A percentile compares a stretch with the other conserved stretches of the same genome.
Conservation (phyloP, 345 rosid genomes). For the Gossypium herbaceum region DNA sequence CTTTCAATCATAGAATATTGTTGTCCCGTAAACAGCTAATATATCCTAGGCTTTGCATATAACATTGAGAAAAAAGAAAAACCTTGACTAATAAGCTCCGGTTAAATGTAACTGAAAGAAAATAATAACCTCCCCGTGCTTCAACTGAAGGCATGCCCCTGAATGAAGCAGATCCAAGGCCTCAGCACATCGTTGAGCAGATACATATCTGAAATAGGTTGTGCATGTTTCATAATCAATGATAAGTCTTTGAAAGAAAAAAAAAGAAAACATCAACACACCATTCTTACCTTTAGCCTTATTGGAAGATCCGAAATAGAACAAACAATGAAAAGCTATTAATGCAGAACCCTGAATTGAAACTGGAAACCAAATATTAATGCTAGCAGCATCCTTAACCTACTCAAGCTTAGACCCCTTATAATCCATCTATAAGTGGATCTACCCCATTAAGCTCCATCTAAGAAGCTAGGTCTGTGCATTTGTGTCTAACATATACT, state of each 20-base stretch:
- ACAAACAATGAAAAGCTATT: neutral
- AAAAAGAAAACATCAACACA: neutral
- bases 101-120: slow-evolving; percentile 10
- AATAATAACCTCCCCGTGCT: slow-evolving; percentile 65
- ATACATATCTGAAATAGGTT: slow-evolving; percentile 45
- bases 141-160: slow-evolving; percentile 82
- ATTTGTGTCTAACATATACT: neutral
- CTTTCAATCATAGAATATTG: neutral
- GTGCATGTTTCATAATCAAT: slow-evolving; percentile 13
- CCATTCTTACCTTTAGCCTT: neutral
- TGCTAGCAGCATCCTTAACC: neutral
- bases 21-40: neutral
- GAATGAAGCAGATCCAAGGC: slow-evolving; percentile 79
- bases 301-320: neutral
- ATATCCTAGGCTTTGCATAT: neutral
- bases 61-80: neutral
- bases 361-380: neutral
- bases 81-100: neutral
- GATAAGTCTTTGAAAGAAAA: neutral
- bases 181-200: slow-evolving; percentile 74
- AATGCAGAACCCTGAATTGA: neutral
- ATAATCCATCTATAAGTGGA: neutral
- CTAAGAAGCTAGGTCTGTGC: neutral
- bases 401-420: neutral
- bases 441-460: neutral